Percentiles rank a stretch among this genome's conserved stretches.
phyloP scores from a whole-genome alignment of 2,329 filamentous ascomycete genomes.

The Alternaria arbusti region DNA sequence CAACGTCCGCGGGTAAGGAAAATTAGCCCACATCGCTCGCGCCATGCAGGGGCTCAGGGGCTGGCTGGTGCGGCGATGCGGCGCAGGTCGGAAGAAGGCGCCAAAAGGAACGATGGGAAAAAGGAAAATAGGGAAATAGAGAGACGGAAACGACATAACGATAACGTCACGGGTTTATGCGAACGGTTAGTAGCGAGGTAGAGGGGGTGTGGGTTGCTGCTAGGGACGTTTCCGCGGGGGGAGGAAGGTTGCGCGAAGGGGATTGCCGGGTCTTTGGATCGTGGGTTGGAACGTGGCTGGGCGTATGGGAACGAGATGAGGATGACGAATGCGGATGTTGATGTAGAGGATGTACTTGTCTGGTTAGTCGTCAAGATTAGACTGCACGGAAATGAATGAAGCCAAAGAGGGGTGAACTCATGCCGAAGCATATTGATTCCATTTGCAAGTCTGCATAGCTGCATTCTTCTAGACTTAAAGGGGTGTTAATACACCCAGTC shows the following conservation, averaged over 20 bases:
- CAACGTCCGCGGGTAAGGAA: background rate
- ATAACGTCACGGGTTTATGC: background rate
- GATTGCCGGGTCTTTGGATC: background rate
- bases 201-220: background rate
- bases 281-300: background rate
- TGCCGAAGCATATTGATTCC: background rate
- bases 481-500: background rate
- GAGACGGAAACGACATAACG: background rate
- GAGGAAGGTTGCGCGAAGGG: background rate
- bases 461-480: background rate
- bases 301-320: background rate
- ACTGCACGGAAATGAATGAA: background rate
- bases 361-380: background rate
- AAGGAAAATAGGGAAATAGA: background rate
- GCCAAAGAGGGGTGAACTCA: background rate
- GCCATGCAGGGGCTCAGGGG: slow-evolving; percentile 1
- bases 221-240: background rate
- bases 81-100: background rate
- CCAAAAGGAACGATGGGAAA: background rate
- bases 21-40: background rate
- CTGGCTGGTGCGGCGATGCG: background rate
- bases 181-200: background rate
- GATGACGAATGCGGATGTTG: background rate
- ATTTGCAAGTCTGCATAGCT: slow-evolving; percentile 1
- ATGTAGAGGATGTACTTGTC: background rate